Conservation (phyloP, 495 filamentous ascomycete species). For the Lasiosphaeriaceae sp. region DNA sequence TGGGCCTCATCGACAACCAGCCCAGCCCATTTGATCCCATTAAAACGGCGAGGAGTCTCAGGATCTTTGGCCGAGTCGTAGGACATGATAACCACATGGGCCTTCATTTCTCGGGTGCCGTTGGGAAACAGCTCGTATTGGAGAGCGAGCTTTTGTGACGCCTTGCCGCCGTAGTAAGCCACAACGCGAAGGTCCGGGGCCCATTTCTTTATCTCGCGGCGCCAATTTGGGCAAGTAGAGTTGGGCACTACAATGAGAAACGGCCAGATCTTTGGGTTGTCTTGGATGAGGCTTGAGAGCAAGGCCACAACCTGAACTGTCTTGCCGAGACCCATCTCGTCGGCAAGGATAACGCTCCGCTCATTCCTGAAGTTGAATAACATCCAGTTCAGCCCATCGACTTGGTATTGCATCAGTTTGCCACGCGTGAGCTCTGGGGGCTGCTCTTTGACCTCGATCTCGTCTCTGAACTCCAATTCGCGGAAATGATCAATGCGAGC, state of each 20-base stretch:
- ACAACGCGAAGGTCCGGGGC: constrained; percentile 81
- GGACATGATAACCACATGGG: constrained; percentile 90
- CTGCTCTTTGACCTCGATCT: constrained; percentile 67
- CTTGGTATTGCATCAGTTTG: constrained; percentile 87
- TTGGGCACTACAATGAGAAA: constrained; percentile 94
- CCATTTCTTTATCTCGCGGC: constrained; percentile 94
- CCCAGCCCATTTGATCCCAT: constrained; percentile 72
- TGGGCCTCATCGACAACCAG: constrained; percentile 96
- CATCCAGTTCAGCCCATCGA: constrained; percentile 96
- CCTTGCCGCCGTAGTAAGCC: constrained; percentile 76
- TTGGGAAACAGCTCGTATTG: constrained; percentile 79
- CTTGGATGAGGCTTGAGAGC: constrained; percentile 70
- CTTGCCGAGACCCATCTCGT: constrained; percentile 99
- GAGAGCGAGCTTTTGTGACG: constrained; percentile 64
- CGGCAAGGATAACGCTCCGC: constrained; percentile 89
- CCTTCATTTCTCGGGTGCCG: constrained; percentile 55
- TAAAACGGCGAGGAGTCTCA: constrained; percentile 59
- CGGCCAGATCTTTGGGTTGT: constrained; percentile 76
- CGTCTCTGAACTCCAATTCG: constrained; percentile 57
- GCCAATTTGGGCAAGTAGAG: constrained; percentile 93
- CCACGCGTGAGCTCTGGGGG: constrained; percentile 71
- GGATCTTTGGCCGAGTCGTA: constrained; percentile 81
- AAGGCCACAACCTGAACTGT: constrained; percentile 91
- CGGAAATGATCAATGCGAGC: constrained; percentile 61
- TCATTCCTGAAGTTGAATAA: constrained; percentile 80